phyloP scores from a whole-genome alignment of 495 filamentous ascomycete species.

The Aspergillus coremiiformis region DNA sequence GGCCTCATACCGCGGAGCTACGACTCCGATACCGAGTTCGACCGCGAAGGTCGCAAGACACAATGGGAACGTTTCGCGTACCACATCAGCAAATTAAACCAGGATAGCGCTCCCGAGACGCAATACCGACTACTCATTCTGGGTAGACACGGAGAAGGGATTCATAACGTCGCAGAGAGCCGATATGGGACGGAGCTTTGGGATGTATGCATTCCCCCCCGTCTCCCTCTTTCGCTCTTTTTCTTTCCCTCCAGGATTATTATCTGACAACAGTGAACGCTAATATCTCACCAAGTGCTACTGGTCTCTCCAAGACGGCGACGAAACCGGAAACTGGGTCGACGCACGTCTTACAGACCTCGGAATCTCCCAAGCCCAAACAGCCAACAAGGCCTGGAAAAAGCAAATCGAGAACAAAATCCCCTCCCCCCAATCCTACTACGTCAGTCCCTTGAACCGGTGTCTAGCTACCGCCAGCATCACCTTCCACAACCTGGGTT shows the following conservation, averaged over 20 bases:
- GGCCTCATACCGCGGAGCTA: conserved; percentile 55
- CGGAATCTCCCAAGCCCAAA: conserved; percentile 58
- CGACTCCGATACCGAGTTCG: conserved; percentile 30
- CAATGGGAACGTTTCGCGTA: conserved; percentile 61
- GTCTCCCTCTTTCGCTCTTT: neutral
- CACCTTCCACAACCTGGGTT: conserved; percentile 50
- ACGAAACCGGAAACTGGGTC: conserved; percentile 58
- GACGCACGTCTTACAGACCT: conserved; percentile 61
- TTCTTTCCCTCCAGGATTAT: neutral
- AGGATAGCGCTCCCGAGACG: conserved; percentile 29
- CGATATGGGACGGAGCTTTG: conserved; percentile 60
- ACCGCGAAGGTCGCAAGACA: conserved; percentile 30
- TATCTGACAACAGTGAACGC: neutral
- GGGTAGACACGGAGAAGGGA: conserved; percentile 66
- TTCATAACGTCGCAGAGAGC: conserved; percentile 59
- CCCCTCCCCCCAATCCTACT: conserved; percentile 60
- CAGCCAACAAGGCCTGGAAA: conserved; percentile 58
- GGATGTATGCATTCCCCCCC: conserved; percentile 42
- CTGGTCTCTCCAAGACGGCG: conserved; percentile 67
- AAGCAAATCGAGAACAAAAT: conserved; percentile 47
- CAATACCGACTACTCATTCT: conserved; percentile 63
- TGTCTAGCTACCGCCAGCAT: conserved; percentile 59
- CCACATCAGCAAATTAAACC: conserved; percentile 49
- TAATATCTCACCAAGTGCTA: conserved; percentile 43
- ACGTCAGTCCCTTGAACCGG: conserved; percentile 66